A percentile compares a stretch with the other conserved stretches of the same genome.
Evolutionary conservation across 768 basidiomycete genomes (phyloP).

Genomic region (Termitomyces bulborhizus): DNA sequence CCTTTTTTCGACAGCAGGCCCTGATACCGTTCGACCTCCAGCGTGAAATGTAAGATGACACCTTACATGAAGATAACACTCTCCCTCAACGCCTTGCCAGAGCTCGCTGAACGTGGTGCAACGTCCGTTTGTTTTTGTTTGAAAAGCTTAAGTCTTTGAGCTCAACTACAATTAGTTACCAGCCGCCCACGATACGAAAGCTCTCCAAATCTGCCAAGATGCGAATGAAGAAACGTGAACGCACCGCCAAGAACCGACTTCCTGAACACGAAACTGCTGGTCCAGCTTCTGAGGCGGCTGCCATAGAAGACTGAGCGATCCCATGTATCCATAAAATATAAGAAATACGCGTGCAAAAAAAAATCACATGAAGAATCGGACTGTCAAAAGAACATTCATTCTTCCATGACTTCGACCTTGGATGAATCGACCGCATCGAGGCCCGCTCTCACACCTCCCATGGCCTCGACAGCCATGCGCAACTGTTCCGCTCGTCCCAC

Average conservation of each 20-base stretch:
- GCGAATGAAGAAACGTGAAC: conserved; percentile 39
- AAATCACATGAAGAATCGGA: not conserved
- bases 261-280: not conserved
- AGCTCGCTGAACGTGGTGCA: conserved; percentile 32
- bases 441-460: not conserved
- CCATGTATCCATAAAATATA: not conserved
- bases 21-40: conserved; percentile 16
- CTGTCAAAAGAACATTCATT: not conserved
- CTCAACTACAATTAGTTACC: conserved; percentile 36
- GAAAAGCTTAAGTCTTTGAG: not conserved
- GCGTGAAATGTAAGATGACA: conserved; percentile 47
- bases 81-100: conserved; percentile 36
- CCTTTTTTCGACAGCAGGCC: not conserved
- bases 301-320: not conserved
- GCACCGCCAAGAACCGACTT: conserved; percentile 13
- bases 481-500: conserved; percentile 22
- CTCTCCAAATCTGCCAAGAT: conserved; percentile 53
- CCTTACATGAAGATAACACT: conserved; percentile 72
- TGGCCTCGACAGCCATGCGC: conserved; percentile 7
- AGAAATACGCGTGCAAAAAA: not conserved
- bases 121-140: conserved; percentile 31
- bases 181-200: conserved; percentile 44
- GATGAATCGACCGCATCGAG: not conserved
- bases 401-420: not conserved
- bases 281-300: not conserved